Percentiles rank a stretch among this genome's conserved stretches.
Conservation (phyloP, 202 grass and related monocot species). For the Setaria italica region DNA sequence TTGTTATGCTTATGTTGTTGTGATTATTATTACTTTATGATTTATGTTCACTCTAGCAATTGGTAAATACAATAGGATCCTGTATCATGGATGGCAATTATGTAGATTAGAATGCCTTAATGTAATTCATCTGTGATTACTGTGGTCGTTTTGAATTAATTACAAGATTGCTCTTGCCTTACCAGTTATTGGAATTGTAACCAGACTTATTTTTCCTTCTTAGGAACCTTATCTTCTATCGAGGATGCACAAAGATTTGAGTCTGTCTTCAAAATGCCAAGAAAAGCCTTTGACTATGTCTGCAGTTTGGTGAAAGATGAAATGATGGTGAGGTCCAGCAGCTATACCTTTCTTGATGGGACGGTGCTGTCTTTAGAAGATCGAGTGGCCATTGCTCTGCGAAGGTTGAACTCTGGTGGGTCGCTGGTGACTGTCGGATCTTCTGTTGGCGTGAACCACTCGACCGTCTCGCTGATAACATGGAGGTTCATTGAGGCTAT, state of each 20-base stretch:
- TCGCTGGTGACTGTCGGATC: constrained; percentile 80
- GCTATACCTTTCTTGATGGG: constrained; percentile 79
- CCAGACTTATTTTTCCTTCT: constrained; percentile 16
- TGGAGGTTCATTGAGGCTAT: constrained; percentile 97
- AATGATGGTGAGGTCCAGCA: constrained; percentile 75
- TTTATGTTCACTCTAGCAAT: background rate
- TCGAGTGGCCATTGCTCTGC: constrained; percentile 80
- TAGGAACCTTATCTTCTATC: constrained; percentile 49
- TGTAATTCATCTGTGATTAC: constrained; percentile 15
- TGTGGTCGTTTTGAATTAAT: constrained; percentile 9
- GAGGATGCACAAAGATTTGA: constrained; percentile 66
- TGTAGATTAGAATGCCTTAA: background rate
- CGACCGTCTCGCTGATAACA: constrained; percentile 83
- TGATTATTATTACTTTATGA: background rate
- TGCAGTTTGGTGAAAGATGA: constrained; percentile 79
- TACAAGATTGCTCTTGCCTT: background rate
- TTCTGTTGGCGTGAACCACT: constrained; percentile 89
- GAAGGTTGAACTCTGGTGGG: constrained; percentile 87
- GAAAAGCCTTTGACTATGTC: constrained; percentile 86
- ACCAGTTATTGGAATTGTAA: constrained; percentile 25
- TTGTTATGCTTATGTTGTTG: background rate
- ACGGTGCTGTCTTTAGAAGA: constrained; percentile 70
- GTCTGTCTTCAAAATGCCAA: constrained; percentile 83
- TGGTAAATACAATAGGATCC: background rate
- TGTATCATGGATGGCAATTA: background rate